Base-by-base conservation (phyloP, 208 protist species). In the Porcisia deanei region DNA sequence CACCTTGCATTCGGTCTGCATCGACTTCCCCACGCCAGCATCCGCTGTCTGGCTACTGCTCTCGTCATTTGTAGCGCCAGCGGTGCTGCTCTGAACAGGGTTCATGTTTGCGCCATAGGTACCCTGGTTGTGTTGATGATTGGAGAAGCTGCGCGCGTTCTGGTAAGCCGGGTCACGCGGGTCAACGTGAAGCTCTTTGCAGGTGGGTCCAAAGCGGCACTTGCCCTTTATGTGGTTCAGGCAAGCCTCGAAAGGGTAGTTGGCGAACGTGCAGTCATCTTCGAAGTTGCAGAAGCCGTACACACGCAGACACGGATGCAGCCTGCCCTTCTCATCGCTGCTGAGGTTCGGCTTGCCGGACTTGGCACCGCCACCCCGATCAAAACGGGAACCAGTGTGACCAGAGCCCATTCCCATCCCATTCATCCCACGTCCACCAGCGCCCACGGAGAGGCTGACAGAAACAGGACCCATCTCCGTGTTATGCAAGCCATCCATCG, bases 211-310 rank as follows among this genome's bases (percentile, higher is more conserved):
- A 76, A 95, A 95, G 77, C 91, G 93, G 74, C 93, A 97, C 81
- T 97, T 97, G 39, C 93, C 93, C 80, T 97, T 97, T 69, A 97
- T 95, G 82, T 92, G 84, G 81, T 95, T 95, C 16, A 97, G 85
- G 73, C 93, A 97, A 1, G 93, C 93, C 76, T 92, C 90, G 71
- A 90, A 97, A 10, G 93, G 93, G 75, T 97, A 97, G 74, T 94
- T 85, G 18, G 93, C 93, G 63, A 95, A 97, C 57, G 88, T 88
- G 83, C 93, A 97, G 77, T 95, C 91, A 54, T 91, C 85, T 71
- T 91, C 90, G 77, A 95, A 97, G 84, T 97, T 97, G 85, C 93
- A 97, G 72, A 79, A 85, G 25, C 93, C 91, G 80, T 94, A 97
- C n/a, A 97, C 88, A 60, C 93, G 93, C 71, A 95, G 80, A 73